phyloP scores from a whole-genome alignment of 2,329 filamentous ascomycete species.

The Ophiostoma fasciatum region DNA sequence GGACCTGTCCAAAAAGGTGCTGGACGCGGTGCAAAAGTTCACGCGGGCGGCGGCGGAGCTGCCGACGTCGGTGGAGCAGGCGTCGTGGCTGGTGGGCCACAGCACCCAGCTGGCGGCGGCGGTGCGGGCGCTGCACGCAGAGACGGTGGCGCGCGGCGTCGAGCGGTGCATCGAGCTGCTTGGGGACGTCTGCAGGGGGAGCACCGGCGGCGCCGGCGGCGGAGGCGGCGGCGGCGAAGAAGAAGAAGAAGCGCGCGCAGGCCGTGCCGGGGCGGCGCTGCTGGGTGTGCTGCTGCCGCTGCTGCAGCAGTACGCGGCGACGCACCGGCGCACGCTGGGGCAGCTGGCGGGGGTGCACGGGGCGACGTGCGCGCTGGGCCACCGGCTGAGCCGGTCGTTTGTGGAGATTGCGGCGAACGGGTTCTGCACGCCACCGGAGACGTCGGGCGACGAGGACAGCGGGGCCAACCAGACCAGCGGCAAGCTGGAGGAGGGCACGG shows the following conservation, averaged over 20 bases:
- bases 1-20: constrained; percentile 54
- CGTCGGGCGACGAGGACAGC: constrained; percentile 55
- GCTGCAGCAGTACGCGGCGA: constrained; percentile 53
- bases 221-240: too few relatives aligned
- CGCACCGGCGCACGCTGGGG: constrained; percentile 42
- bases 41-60: constrained; percentile 39
- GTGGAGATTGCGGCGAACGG: constrained; percentile 67
- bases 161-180: constrained; percentile 23
- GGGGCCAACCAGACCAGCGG: constrained; percentile 39
- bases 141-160: constrained; percentile 34
- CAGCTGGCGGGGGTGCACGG: constrained; percentile 51
- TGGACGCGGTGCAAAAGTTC: constrained; percentile 66
- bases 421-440: constrained; percentile 82
- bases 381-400: constrained; percentile 63
- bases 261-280: constrained; percentile 33
- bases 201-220: too few relatives aligned
- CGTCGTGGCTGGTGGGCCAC: constrained; percentile 46
- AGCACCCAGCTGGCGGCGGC: constrained; percentile 36
- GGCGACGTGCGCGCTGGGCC: constrained; percentile 58
- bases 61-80: constrained; percentile 44
- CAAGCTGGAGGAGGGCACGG: constrained; percentile 80
- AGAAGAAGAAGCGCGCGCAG: too few relatives aligned
- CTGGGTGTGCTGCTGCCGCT: constrained; percentile 54
- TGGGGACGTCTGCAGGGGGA: background rate
- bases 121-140: constrained; percentile 43